Evolutionary conservation across 2,329 filamentous ascomycete species (phyloP), one percentile per base, ranked within the genome.

Genomic region (Myotisia sp.): DNA sequence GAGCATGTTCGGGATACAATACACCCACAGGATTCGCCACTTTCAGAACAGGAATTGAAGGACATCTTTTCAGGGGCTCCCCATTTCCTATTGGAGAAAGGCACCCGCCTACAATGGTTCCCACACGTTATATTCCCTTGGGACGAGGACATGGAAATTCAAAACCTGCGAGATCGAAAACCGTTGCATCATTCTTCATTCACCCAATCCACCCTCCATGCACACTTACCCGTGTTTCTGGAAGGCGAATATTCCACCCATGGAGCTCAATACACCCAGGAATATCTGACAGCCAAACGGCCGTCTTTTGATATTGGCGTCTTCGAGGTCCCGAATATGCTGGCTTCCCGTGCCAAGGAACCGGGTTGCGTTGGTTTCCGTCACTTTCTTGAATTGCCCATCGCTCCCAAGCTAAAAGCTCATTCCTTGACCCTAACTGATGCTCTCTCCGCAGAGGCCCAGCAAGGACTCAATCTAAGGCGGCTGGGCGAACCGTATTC

Each of bases 281-380:
- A 20, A 13, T 16, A 26, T 9, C 39, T 41, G 16, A 46, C 47
- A 3, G 40, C 42, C 8, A 60, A 51, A 40, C 46, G 56, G 33
- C 54, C 59, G 3, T 54, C 56, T 2, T 63, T 63, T 36, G 60
- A 63, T 26, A 42, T 62, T 2, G 59, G 59, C 2, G 51, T 62
- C 8, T 63, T 60, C 32, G 63, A 68, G 42, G 51, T 64, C 2
- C 64, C 64, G 0, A 66, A 63, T 37, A 67, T 67, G 64, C 50
- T 65, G 3, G 56, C 53, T 12, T 51, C 55, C 9, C 58, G 60
- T 13, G 63, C 62, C 5, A 51, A 53, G 17, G 64, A 67, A 39
- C 54, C 56, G 0, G 64, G 64, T 0, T 63, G 62, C 1, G 46
- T 65, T 7, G 63, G 64, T 0, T 58, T 63, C 33, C 58, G 61